Base-by-base conservation (phyloP, 2,329 filamentous ascomycete genomes). In the Verticillium dahliae region DNA sequence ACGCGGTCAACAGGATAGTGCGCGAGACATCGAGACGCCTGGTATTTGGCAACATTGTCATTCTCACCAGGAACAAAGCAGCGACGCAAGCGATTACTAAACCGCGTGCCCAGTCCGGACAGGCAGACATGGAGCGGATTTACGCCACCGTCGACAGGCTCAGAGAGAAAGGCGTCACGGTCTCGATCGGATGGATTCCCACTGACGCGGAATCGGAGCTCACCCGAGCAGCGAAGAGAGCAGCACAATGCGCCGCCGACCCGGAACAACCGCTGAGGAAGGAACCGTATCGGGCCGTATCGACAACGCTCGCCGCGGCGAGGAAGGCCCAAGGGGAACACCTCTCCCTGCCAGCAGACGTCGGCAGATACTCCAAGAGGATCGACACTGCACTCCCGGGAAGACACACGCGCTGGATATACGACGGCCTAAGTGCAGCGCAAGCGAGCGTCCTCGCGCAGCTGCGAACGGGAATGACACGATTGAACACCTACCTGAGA, bases 361-460 rank as follows among this genome's bases (percentile, higher is more conserved):
- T 62, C 14, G 34, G 59, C n/a, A 38, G 35, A 38, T 38, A 38
- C 35, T 38, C 35, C 35, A 38, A 38, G 35, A 38, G 7, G 35
- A 38, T 38, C 35, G 35, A 38, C 13, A 38, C 18, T 1, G 18
- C 18, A 22, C 18, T 22, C 18, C 18, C 18, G 18, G 18, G 18
- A 1, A 22, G 2, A 22, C 18, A 22, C 18, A 22, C 18, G 18
- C 18, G 18, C 18, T 33, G 60, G 33, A 54, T 68, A 22, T 70
- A 70, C 50, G 60, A 69, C 15, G 2, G 22, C 7, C 45, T 67
- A 50, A 60, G 60, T 35, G 63, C 50, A 60, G 66, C 60, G 38
- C 65, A 69, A 45, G 63, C 65, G 13, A 66, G 61, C 18, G 61
- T 67, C 14, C 62, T 67, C 15, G 62, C 60, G 4, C 45, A 67